These are phyloP conservation scores for Paragyromitra xinjiangensis DNA, from an alignment of 495 filamentous ascomycete species.

Conservation along the genomic window DNA sequence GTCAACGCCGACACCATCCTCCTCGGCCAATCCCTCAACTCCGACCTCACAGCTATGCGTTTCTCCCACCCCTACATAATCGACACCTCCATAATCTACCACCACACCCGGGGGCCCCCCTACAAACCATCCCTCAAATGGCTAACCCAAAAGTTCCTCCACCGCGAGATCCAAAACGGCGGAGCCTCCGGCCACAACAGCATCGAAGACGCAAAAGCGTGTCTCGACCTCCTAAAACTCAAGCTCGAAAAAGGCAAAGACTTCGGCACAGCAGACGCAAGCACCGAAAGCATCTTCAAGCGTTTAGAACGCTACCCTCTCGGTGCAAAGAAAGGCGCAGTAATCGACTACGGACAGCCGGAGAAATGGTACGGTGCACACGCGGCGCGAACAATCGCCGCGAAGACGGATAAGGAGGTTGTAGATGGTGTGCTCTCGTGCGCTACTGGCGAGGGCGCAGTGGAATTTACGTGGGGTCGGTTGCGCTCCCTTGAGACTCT, in stretches of 20 bases:
- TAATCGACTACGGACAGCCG: conserved; percentile 88
- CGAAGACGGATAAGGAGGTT: conserved; percentile 77
- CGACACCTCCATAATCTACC: conserved; percentile 85
- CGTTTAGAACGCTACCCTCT: conserved; percentile 70
- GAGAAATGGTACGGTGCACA: conserved; percentile 75
- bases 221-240: conserved; percentile 88
- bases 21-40: conserved; percentile 89
- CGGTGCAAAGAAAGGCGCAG: conserved; percentile 74
- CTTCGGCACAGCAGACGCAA: conserved; percentile 80
- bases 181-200: conserved; percentile 79
- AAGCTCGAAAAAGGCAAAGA: conserved; percentile 90
- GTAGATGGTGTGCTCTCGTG: conserved; percentile 73
- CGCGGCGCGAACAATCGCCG: conserved; percentile 76
- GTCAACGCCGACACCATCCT: conserved; percentile 77
- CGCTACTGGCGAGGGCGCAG: conserved; percentile 74
- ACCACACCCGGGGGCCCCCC: conserved; percentile 77
- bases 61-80: conserved; percentile 91
- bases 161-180: conserved; percentile 84
- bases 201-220: conserved; percentile 88
- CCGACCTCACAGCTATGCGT: conserved; percentile 82
- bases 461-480: conserved; percentile 90
- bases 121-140: conserved; percentile 81
- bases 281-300: conserved; percentile 85
- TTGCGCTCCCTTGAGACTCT: conserved; percentile 83
- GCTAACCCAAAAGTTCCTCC: conserved; percentile 80